phyloP scores from a whole-genome alignment of 2,329 filamentous ascomycete genomes.

The Sarocladium brachiariae region DNA sequence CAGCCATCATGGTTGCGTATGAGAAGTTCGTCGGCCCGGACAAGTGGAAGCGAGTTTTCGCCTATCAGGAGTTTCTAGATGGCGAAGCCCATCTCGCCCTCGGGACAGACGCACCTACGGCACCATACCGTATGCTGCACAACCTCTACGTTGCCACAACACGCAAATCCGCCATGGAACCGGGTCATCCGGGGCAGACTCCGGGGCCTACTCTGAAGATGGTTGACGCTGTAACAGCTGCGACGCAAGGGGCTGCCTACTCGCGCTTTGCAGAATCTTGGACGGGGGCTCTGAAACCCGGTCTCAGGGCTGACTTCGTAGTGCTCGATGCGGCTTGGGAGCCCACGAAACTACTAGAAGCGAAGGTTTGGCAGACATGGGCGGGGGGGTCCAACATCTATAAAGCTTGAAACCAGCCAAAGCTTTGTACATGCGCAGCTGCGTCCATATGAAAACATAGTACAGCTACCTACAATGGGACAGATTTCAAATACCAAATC shows the following conservation, averaged over 20 bases:
- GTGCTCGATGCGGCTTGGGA: not conserved
- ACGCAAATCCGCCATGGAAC: conserved; percentile 43
- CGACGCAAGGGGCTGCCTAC: conserved; percentile 44
- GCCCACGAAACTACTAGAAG: not conserved
- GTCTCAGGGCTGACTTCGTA: not conserved
- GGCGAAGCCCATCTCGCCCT: conserved; percentile 46
- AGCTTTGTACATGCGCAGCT: no score
- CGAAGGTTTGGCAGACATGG: not conserved
- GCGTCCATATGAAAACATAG: no score
- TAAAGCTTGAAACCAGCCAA: no score
- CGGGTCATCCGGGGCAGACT: conserved; percentile 34
- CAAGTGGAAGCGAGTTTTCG: conserved; percentile 50
- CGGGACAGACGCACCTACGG: conserved; percentile 51
- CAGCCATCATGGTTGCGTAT: conserved; percentile 54
- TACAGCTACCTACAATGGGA: no score
- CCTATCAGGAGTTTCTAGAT: conserved; percentile 53
- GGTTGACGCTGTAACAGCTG: conserved; percentile 45
- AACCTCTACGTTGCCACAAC: conserved; percentile 53
- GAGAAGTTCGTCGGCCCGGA: conserved; percentile 45
- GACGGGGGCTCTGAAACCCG: not conserved
- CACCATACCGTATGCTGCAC: conserved; percentile 42
- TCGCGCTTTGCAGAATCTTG: conserved; percentile 33
- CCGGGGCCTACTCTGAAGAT: conserved; percentile 42
- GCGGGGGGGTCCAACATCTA: not conserved
- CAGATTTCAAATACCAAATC: no score